phyloP scores from a whole-genome alignment of 257 asterid genomes.

The Nicotiana undulata region DNA sequence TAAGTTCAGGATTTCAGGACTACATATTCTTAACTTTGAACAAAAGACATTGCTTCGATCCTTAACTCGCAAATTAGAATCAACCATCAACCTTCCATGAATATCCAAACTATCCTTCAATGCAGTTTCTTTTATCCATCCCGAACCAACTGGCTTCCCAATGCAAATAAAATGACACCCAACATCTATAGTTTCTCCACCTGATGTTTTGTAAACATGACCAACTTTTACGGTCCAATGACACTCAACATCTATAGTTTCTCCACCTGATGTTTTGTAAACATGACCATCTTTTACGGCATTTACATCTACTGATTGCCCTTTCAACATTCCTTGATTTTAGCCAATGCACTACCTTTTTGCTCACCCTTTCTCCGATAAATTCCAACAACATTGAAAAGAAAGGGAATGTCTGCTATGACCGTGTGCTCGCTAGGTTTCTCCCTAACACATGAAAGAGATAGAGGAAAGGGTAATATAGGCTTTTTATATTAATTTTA shows the following conservation, averaged over 20 bases:
- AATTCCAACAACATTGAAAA: constrained; percentile 18
- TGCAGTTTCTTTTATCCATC: constrained; percentile 6
- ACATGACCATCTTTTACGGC: no score
- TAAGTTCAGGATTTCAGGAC: no score
- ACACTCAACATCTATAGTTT: no score
- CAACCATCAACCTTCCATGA: constrained; percentile 11
- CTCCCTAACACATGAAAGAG: no score
- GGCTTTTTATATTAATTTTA: no score
- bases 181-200: constrained; percentile 9
- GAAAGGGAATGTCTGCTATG: no score
- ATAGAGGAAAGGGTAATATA: no score
- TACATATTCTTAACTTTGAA: no score
- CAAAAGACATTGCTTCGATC: constrained; percentile 7
- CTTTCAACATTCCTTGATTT: constrained; percentile 11
- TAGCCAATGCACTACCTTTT: constrained; percentile 15
- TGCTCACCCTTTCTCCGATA: constrained; percentile 6
- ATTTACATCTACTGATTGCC: constrained; percentile 14
- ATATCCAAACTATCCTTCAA: constrained; percentile 8
- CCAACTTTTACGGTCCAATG: no score
- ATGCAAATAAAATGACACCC: constrained; percentile 9
- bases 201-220: background rate
- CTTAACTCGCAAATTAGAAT: constrained; percentile 4
- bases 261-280: no score
- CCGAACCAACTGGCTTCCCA: constrained; percentile 8
- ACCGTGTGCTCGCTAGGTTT: no score